These are phyloP conservation scores for Geranomyces michiganensis DNA, from an alignment of 192 early-diverging fungal species.

Conservation along the genomic window DNA sequence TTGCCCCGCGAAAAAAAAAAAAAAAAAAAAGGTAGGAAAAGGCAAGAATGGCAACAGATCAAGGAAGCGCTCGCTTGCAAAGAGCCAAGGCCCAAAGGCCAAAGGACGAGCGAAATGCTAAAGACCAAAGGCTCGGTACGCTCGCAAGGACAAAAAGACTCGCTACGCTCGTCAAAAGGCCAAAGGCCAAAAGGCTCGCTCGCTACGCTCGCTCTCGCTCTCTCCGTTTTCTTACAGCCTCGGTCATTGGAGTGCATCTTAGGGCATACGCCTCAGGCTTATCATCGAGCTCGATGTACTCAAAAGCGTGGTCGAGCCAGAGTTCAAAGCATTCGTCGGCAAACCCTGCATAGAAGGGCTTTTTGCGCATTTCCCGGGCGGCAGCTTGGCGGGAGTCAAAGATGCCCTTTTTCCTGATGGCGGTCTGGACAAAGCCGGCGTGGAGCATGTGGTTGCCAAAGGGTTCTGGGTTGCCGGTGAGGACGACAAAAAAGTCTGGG, in stretches of 20 bases:
- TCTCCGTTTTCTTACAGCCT: constrained; percentile 16
- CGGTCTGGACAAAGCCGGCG: neutral
- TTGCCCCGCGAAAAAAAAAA: too few relatives aligned
- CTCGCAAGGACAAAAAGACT: too few relatives aligned
- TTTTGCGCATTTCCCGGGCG: neutral
- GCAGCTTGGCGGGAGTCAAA: constrained; percentile 21
- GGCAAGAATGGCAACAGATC: too few relatives aligned
- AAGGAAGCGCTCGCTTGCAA: too few relatives aligned
- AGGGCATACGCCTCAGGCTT: neutral
- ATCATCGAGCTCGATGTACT: neutral
- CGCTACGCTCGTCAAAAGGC: too few relatives aligned
- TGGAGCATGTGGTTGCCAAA: neutral
- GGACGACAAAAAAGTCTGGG: neutral
- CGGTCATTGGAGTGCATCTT: constrained; percentile 10
- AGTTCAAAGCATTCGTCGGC: constrained; percentile 54
- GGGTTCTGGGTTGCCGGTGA: neutral
- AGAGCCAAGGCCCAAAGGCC: too few relatives aligned
- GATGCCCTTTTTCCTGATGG: constrained; percentile 5
- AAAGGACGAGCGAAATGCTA: too few relatives aligned
- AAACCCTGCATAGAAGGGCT: neutral
- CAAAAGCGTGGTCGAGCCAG: constrained; percentile 36
- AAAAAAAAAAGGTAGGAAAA: too few relatives aligned
- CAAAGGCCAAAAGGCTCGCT: too few relatives aligned
- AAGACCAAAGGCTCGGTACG: too few relatives aligned
- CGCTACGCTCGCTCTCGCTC: too few relatives aligned